Evolutionary conservation across 169 alveolate genomes (phyloP).

Genomic region (Cardiosporidium cionae): DNA sequence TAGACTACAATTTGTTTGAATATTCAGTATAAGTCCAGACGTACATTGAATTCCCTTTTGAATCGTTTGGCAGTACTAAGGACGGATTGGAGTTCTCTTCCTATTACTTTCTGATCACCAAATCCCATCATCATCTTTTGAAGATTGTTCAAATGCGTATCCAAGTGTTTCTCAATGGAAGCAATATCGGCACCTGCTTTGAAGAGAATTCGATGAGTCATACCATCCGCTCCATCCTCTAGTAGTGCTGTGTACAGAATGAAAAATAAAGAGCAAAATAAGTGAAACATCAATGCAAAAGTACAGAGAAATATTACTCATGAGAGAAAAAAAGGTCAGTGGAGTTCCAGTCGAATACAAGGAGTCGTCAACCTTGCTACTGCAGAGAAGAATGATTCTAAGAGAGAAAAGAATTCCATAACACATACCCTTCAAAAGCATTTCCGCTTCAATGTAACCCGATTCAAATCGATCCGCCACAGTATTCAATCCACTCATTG

Average conservation of each 20-base stretch:
- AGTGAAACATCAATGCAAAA: neutral
- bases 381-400: neutral
- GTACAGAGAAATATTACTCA: neutral
- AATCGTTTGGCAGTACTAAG: slow-evolving; percentile 54
- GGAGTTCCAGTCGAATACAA: too few species aligned
- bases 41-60: slow-evolving; percentile 54
- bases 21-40: too few species aligned
- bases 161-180: slow-evolving; percentile 57
- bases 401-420: neutral
- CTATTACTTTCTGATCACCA: slow-evolving; percentile 73
- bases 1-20: too few species aligned
- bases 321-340: neutral
- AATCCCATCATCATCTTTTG: slow-evolving; percentile 71
- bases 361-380: too few species aligned
- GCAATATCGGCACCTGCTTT: slow-evolving; percentile 55
- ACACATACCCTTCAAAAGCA: slow-evolving; percentile 44
- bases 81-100: slow-evolving; percentile 65
- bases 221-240: slow-evolving; percentile 59
- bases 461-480: slow-evolving; percentile 60
- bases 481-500: slow-evolving; percentile 55
- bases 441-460: slow-evolving; percentile 73
- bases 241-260: slow-evolving; percentile 21
- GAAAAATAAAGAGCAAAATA: neutral
- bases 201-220: slow-evolving; percentile 45
- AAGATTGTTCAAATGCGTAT: slow-evolving; percentile 54